Evolutionary conservation across 2,329 filamentous ascomycete genomes (phyloP).

Genomic region (Sclerotinia borealis): DNA sequence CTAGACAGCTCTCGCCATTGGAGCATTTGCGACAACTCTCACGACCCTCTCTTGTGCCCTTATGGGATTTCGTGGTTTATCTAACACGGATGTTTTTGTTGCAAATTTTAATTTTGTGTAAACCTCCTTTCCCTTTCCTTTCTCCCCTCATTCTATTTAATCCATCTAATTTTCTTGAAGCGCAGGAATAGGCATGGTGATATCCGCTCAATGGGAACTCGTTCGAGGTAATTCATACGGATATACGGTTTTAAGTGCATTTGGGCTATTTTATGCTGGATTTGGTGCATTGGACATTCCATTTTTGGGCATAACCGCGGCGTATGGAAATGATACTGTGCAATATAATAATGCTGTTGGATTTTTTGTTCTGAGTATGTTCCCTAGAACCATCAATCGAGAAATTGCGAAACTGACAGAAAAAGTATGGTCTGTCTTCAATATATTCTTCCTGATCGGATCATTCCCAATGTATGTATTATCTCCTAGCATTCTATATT

Average conservation of each 20-base stretch:
- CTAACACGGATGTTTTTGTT: slow-evolving; percentile 45
- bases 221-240: slow-evolving; percentile 46
- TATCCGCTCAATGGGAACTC: slow-evolving; percentile 52
- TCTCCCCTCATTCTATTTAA: background rate
- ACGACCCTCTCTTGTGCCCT: slow-evolving; percentile 48
- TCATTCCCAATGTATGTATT: slow-evolving; percentile 34
- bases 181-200: slow-evolving; percentile 44
- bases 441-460: slow-evolving; percentile 37
- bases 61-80: slow-evolving; percentile 49
- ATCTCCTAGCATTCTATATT: no score
- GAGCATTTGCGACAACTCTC: slow-evolving; percentile 48
- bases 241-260: slow-evolving; percentile 49
- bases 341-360: background rate
- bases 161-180: slow-evolving; percentile 31
- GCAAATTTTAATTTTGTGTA: slow-evolving; percentile 30
- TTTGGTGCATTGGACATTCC: slow-evolving; percentile 44
- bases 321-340: background rate
- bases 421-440: background rate
- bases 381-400: background rate
- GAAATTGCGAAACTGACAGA: background rate
- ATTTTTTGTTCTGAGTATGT: background rate
- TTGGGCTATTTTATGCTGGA: slow-evolving; percentile 46
- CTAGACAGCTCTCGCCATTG: slow-evolving; percentile 44
- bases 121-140: background rate
- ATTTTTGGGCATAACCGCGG: slow-evolving; percentile 37